Base-by-base conservation (phyloP, 2,329 filamentous ascomycete genomes). In the Peltaster fructicola region DNA sequence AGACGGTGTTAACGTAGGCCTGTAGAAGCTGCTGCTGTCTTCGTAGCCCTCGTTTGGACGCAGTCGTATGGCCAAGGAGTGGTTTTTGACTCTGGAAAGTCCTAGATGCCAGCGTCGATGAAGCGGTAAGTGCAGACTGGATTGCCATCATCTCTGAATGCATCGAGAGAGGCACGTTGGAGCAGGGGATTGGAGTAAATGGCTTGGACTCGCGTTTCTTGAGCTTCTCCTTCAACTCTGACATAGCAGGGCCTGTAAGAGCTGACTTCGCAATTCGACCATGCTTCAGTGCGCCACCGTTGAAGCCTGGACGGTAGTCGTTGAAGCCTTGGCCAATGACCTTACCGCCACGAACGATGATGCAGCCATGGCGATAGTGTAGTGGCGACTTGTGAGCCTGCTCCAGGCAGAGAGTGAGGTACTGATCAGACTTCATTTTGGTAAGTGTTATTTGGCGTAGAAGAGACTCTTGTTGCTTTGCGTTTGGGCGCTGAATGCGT, bases 101-200 rank as follows among this genome's bases (percentile, higher is more conserved):
- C 29, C 39, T 54, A 35, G 50, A 51, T 24, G 54, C 52, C 40
- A 54, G 37, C 23, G 51, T 53, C 35, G 48, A 53, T 25, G 54
- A 59, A 25, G 54, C 47, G 19, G 52, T 45, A 25, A 63, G 52
- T 20, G 59, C 59, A 14, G 54, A 56, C 37, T 58, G 54, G 38
- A 66, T 61, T 14, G 60, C 61, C 57, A 63, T 63, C 59, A 64
- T 65, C 49, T 65, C 60, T 4, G 56, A 56, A 36, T 65, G 61
- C 57, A 65, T 62, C 9, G 51, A 59, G 10, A 65, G 46, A 7
- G 53, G 50, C 15, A 46, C 45, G 33, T 59, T 59, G 26, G 50
- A 47, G 15, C 48, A 40, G 27, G 48, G 45, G 27, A 53, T 54
- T 2, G 44, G 44, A 22, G 48, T 49, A 33, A 59, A 58, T 4